Conservation (phyloP, 176 grass and related monocot genomes). For the Avena insularis region DNA sequence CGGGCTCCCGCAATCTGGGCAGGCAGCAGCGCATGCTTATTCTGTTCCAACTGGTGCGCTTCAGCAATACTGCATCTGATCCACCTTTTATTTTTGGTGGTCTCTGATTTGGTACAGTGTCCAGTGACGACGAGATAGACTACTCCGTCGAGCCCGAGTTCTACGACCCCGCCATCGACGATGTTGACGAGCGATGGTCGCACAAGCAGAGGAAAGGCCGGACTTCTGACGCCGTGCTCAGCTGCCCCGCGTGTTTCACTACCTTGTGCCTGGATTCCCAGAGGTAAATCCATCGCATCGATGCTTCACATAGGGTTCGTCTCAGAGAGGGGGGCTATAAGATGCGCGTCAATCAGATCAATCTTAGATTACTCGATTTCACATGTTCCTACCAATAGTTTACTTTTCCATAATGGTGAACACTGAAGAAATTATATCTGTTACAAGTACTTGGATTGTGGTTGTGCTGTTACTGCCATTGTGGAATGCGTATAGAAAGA, state of each 20-base stretch:
- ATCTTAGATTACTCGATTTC: neutral
- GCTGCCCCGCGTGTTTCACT: slow-evolving; percentile 90
- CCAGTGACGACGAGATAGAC: slow-evolving; percentile 97
- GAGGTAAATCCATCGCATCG: slow-evolving; percentile 56
- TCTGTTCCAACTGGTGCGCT: neutral
- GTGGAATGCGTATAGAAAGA: neutral
- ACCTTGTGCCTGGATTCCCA: slow-evolving; percentile 92
- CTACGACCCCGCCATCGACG: slow-evolving; percentile 82
- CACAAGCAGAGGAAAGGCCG: slow-evolving; percentile 75
- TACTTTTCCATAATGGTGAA: neutral
- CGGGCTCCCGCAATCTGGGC: slow-evolving; percentile 5
- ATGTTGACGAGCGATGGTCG: slow-evolving; percentile 74
- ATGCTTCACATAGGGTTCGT: neutral
- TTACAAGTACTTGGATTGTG: neutral
- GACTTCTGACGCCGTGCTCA: slow-evolving; percentile 81
- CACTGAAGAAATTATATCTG: neutral
- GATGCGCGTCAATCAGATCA: neutral
- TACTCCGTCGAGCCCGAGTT: slow-evolving; percentile 91
- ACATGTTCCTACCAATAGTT: neutral
- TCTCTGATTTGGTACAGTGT: slow-evolving; percentile 54
- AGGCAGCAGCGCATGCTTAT: neutral
- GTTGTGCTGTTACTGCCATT: slow-evolving; percentile 1
- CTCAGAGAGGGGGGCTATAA: neutral
- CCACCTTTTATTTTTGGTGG: neutral
- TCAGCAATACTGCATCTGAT: neutral